Percentiles rank a stretch among this genome's conserved stretches.
Evolutionary conservation across 257 asterid species (phyloP).

Genomic region (Osmanthus fragrans): DNA sequence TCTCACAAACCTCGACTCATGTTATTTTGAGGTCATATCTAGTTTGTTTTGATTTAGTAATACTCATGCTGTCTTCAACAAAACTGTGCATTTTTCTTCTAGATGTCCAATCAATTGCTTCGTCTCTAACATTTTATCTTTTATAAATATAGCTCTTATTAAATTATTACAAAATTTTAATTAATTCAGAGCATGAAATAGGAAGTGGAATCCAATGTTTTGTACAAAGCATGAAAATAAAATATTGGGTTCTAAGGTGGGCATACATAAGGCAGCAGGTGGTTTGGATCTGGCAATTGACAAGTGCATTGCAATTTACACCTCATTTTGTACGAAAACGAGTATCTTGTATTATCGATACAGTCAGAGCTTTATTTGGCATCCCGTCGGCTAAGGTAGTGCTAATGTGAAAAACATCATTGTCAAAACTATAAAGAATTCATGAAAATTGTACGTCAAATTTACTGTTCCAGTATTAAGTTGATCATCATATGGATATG

Average conservation of each 20-base stretch:
- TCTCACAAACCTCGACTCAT: not conserved
- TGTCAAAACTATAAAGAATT: too few relatives aligned
- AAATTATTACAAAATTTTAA: too few relatives aligned
- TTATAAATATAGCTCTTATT: too few relatives aligned
- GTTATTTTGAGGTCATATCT: not conserved
- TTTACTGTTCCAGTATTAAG: too few relatives aligned
- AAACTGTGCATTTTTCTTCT: too few relatives aligned
- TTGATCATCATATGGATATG: too few relatives aligned
- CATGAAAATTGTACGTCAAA: too few relatives aligned
- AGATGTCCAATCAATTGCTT: too few relatives aligned
- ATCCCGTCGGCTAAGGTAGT: not conserved
- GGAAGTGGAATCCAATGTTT: conserved; percentile 32
- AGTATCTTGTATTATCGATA: not conserved
- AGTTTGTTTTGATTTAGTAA: not conserved
- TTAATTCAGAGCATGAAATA: not conserved
- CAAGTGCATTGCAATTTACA: not conserved
- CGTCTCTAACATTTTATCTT: too few relatives aligned
- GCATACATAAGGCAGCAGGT: conserved; percentile 32
- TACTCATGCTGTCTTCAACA: too few relatives aligned
- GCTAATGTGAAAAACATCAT: too few relatives aligned
- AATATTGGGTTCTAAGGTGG: conserved; percentile 27
- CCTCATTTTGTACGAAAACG: not conserved
- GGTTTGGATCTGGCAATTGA: conserved; percentile 37
- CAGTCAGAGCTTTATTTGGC: not conserved
- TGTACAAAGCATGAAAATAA: not conserved